Base-by-base conservation (phyloP, 139 green algal species). In the Coccomyxa sp. region DNA sequence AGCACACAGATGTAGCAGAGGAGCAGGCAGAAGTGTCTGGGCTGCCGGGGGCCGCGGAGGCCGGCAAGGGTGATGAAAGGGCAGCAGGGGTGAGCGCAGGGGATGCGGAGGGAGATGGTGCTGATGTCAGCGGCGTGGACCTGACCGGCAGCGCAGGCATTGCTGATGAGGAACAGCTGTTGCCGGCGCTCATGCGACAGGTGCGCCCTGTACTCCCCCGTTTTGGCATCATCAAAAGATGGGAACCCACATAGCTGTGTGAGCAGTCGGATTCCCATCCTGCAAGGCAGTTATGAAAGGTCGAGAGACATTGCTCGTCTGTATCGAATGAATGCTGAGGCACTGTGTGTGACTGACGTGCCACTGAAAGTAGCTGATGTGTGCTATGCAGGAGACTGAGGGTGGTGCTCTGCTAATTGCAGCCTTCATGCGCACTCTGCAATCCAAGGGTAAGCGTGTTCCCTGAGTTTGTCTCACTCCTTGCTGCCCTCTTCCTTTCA, bases 381-480 rank as follows among this genome's bases (percentile, higher is more conserved):
- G 17, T 51, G 79, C 59, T 23, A 71, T 81, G 32, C 88, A 91
- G 77, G 88, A 91, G 58, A 85, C 83, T 0, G 87, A 91, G 68
- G 88, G 88, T 18, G 88, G 88, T 57, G 58, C 79, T n/a, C 78
- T 90, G 15, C 86, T 91, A 30, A 82, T 90, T 12, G 51, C 77
- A 17, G 84, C 86, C 7, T 80, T 91, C n/a, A 81, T 82, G 68
- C 80, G 84, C 27, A 88, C 82, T 63, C 31, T 88, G 28, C 75
- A 81, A 21, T 57, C 71, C n/a, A 74, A 79, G 67, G 58, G 63
- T 71, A 71, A 21, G 63, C 9, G 18, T 25, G 16, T 16, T 68
- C 10, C 21, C 1, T 9, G 21, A 25, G 63, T 25, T 71, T 71
- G 7, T 1, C 9, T 71, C 63, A 28, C 21, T 21, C 1, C 63